Base-by-base conservation (phyloP, 2,329 filamentous ascomycete genomes). In the Aspergillus tubingensis region DNA sequence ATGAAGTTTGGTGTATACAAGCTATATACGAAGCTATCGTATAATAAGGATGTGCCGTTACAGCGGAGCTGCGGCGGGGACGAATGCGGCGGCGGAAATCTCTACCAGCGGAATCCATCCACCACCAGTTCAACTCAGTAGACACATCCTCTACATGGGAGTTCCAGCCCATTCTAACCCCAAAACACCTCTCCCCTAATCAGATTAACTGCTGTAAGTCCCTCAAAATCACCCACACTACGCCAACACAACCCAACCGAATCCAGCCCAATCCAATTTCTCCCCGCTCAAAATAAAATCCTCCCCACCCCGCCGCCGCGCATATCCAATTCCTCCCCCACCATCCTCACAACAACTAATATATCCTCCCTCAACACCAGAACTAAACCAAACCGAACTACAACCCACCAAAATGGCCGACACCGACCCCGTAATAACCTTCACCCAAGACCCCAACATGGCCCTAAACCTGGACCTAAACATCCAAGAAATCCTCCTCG, bases 401-500 rank as follows among this genome's bases (percentile, higher is more conserved):
- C n/a, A n/a, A n/a, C n/a, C n/a, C n/a, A n/a, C n/a, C n/a, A n/a
- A 51, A 21, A 38, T 27, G 38, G 32, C 61, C 36, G 32, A 36
- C 30, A 13, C 32, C 11, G 32, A 36, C 32, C 32, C 32, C 11
- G 10, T 36, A 13, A 36, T 36, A 36, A 36, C 19, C 7, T 27
- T 15, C 6, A 48, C 11, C 67, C 36, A 67, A 72, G 60, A 59
- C 65, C 58, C 64, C 53, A 55, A 67, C 58, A 43, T 44, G 41
- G 64, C 64, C 62, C 64, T 71, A n/a, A 66, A 76, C 58, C 69
- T 77, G 62, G 77, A 80, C 61, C 65, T 78, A 43, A 69, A 74
- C 32, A 74, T 78, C 36, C 86, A 89, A 75, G 82, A 85, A 62
- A 84, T 90, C 65, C 84, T 91, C 57, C 83, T 89, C 51, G 86